Conservation (phyloP, 148 eudicot genomes). For the Amaranthus hypochondriacus region DNA sequence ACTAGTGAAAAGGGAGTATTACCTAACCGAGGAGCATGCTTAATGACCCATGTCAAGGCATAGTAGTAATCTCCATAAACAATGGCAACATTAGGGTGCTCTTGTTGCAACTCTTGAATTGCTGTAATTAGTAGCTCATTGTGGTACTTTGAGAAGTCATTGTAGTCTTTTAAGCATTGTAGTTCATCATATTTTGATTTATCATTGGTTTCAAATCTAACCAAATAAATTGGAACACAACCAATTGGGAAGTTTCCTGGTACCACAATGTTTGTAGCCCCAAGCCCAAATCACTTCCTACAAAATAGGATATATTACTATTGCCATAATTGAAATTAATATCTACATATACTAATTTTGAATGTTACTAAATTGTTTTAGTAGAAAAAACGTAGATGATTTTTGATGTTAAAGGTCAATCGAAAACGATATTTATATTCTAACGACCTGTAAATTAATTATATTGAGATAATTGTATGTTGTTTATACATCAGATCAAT, state of each 20-base stretch:
- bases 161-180: slow-evolving; percentile 32
- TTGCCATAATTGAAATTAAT: too few relatives aligned
- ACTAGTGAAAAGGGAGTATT: not conserved
- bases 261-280: slow-evolving; percentile 33
- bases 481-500: too few relatives aligned
- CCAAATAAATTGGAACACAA: slow-evolving; percentile 36
- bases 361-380: too few relatives aligned
- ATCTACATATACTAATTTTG: too few relatives aligned
- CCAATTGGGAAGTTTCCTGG: slow-evolving; percentile 49
- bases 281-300: slow-evolving; percentile 34
- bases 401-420: too few relatives aligned
- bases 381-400: too few relatives aligned
- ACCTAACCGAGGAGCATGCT: slow-evolving; percentile 28
- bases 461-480: too few relatives aligned
- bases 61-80: slow-evolving; percentile 40
- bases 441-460: too few relatives aligned
- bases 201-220: slow-evolving; percentile 15
- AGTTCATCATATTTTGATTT: slow-evolving; percentile 30
- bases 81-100: slow-evolving; percentile 28
- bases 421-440: too few relatives aligned
- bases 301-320: not conserved
- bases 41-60: slow-evolving; percentile 34
- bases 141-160: slow-evolving; percentile 30
- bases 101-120: slow-evolving; percentile 23
- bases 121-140: slow-evolving; percentile 26